Base-by-base conservation (phyloP, 2,329 filamentous ascomycete species). In the Botrytis pseudocinerea region DNA sequence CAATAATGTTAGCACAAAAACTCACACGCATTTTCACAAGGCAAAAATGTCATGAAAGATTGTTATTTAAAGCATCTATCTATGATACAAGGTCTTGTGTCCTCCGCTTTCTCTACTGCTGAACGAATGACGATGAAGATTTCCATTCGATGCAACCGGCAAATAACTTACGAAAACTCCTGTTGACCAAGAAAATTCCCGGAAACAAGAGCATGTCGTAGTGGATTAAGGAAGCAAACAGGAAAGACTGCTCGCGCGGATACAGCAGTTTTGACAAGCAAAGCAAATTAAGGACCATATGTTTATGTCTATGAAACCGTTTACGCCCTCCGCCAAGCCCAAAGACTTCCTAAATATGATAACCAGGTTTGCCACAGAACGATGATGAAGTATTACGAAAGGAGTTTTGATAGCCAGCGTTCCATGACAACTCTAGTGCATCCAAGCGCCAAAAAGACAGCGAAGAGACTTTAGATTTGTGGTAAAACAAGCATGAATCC, bases 401-500 rank as follows among this genome's bases (percentile, higher is more conserved):
- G n/a, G 10, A 32, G 4, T 57, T 42, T 57, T 7, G 18, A n/a
- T 25, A 25, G n/a, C 57, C 69, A 71, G 25, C 25, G 16, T 51
- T 54, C 46, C 38, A 62, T 61, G 44, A 48, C 63, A 54, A 61
- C 22, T 44, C 32, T n/a, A 12, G n/a, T 20, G 22, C 40, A 70
- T 70, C 54, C 54, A 70, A 70, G 25, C 68, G 68, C 68, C 68
- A 62, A 70, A 22, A 22, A 22, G 28, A 63, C 59, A 71, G 61
- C 61, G 51, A 72, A 25, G 16, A 35, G 35, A 68, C 40, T 48
- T 59, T 57, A 54, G 61, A 70, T 51, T 40, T 35, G 61, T n/a
- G 42, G 20, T 46, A 14, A 35, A 69, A 63, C 42, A 66, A 60
- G 57, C 68, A 75, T 62, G 73, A 69, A 75, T 75, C 73, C 71